Evolutionary conservation across 164 flowering plant species (phyloP), one percentile per base, ranked within the genome.

Genomic region (Santalum album): DNA sequence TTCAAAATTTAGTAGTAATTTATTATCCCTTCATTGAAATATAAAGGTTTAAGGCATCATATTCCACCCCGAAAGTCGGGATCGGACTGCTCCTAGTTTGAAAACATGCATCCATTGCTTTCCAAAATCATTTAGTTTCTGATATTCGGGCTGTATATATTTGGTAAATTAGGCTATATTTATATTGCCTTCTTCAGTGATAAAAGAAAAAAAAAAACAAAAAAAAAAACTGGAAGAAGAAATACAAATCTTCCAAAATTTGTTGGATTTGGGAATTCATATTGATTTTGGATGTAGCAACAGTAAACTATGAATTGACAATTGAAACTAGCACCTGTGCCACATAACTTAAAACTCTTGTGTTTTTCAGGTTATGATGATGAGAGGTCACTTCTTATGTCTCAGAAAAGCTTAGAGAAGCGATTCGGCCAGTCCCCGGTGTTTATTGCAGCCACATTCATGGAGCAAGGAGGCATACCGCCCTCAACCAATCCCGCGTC

Each of bases 401-500:
- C 99, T 40, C 99, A 92, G 52, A 92, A 79, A 77, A 81, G 87
- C 69, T 70, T 89, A 59, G 99, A 92, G 75, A 92, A 92, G 76
- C 72, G 96, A 16, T 92, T 92, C 75, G 99, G 99, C 44, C 96
- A 89, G 59, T 92, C 99, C 15, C 84, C 96, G 22, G 96, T 87
- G 63, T 89, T 92, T 56, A 87, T 92, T 70, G 82, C 96, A 25
- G 90, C 99, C 45, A 89, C 99, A 19, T 87, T 92, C 72, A 78
- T 80, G 91, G 99, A 92, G 61, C 80, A 76, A 52, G 99, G 99
- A 36, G 99, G 99, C 49, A 80, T 92, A 65, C 96, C 99, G 25
- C 94, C 85, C n/a, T 57, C 96, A 25, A 85, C 96, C 20, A 89
- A 83, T 70, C 90, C 96, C 34, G 82, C 94, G n/a, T 69, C 86